Evolutionary conservation across 495 filamentous ascomycete species (phyloP), one percentile per base, ranked within the genome.

Genomic region (Lepidopterella palustris): DNA sequence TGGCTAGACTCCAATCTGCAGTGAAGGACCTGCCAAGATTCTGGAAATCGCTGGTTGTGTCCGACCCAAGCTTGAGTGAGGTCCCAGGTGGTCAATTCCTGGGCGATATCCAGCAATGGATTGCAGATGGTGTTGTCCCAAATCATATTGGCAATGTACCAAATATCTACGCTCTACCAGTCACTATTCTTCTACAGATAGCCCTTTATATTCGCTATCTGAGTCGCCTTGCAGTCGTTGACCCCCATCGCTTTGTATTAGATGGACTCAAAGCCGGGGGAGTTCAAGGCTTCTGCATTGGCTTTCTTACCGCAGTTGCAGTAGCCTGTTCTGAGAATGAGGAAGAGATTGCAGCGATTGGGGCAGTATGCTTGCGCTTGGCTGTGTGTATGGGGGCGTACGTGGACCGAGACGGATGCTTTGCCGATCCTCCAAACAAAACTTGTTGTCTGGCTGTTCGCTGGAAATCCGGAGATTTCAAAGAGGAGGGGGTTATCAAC

Each of bases 231-330:
- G 31, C 6, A 35, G 31, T 35, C 6, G 13, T 6, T 6, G 31
- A 35, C 31, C 31, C 31, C 6, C 31, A 35, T 35, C 31, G 31
- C 31, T 13, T 35, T 35, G 31, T 35, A 5, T 35, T 35, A 35
- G 31, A 35, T 6, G 31, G 31, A 35, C 31, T 35, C 6, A 2
- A 51, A 45, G 28, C 31, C 24, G 57, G 48, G 3, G 57, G 57
- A 2, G 29, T 53, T 26, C 58, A 60, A 3, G 58, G 58, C 15
- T 48, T 45, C 24, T 60, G 58, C 18, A 28, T 29, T 47, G 58
- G 58, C 21, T 31, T 55, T 21, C 32, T 55, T 5, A 55, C 5
- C 15, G 58, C 58, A 0, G 1, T 48, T 47, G 49, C 58, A 1
- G 39, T 60, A 13, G 23, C 58, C 20, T 10, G n/a, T 8, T 42